Evolutionary conservation across 2,329 filamentous ascomycete genomes (phyloP), one percentile per base, ranked within the genome.

Genomic region (Scedosporium dehoogii): DNA sequence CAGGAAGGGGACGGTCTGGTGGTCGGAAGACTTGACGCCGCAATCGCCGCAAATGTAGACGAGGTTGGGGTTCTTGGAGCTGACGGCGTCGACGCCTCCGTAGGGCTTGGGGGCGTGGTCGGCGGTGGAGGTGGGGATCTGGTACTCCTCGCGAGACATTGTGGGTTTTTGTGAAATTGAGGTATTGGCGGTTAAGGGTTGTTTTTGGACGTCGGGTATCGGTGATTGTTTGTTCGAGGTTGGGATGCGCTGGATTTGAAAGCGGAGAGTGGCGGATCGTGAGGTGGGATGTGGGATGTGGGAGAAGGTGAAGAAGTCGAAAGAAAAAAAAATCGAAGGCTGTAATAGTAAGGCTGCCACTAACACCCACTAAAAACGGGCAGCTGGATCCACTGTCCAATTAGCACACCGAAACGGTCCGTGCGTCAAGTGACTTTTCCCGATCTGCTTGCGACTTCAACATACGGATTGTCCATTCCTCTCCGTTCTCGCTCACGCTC

Each of bases 1-100:
- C 91, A 96, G 77, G 96, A 91, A 72, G 90, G 91, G 79, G 90
- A 96, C 68, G 86, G 79, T 88, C 58, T 79, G 75, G 66, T 77
- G 75, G 63, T 74, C 73, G 67, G 75, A 76, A 23, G 75, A 75
- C 59, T 77, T 74, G n/a, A 85, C 79, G 58, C 76, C 75, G 71
- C 77, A 78, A 72, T 78, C 76, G 66, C 76, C 76, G 70, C 75
- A 78, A 58, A 75, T 68, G 67, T 78, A 77, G 66, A 74, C 73
- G 51, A 55, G 51, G 51, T 55, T 55, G 51, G 51, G 18, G 65
- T 73, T 73, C 44, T 71, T 72, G 60, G 77, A 78, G 66, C 73
- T 72, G 66, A 77, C 74, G 62, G 73, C 72, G 66, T 74, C 71
- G 61, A 73, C 73, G 14, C 25, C 59, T 4, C 21, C 12, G 33